Conservation (phyloP, 257 asterid species). For the Salvia hispanica region DNA sequence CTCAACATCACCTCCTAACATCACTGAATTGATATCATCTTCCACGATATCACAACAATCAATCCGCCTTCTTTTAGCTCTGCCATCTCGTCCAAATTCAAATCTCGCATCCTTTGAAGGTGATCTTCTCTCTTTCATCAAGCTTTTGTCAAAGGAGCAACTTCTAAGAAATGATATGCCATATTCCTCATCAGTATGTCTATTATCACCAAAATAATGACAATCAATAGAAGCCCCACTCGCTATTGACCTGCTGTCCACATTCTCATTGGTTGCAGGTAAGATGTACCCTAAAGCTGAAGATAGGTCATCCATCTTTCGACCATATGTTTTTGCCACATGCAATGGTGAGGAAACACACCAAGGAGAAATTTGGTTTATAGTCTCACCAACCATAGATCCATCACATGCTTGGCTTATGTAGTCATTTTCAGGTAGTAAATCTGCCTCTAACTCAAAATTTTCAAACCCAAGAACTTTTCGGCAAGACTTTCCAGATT, state of each 20-base stretch:
- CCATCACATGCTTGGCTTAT: constrained; percentile 40
- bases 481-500: constrained; percentile 33
- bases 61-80: constrained; percentile 35
- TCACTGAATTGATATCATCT: constrained; percentile 36
- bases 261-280: constrained; percentile 35
- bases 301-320: constrained; percentile 33
- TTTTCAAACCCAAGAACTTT: constrained; percentile 38
- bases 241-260: constrained; percentile 31
- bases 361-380: constrained; percentile 37
- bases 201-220: constrained; percentile 41
- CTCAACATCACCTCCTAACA: constrained; percentile 38
- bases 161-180: constrained; percentile 48
- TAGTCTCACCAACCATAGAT: constrained; percentile 37
- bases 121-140: constrained; percentile 40
- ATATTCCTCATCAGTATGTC: constrained; percentile 34
- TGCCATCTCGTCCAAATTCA: constrained; percentile 40
- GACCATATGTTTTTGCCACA: constrained; percentile 38
- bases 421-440: constrained; percentile 43
- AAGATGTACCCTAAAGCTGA: constrained; percentile 44
- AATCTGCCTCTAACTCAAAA: constrained; percentile 37
- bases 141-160: constrained; percentile 48
- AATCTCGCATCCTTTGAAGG: constrained; percentile 43
- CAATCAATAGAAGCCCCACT: constrained; percentile 35
- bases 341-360: constrained; percentile 41
- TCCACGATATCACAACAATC: constrained; percentile 40